Percentiles rank a stretch among this genome's conserved stretches.
Evolutionary conservation across 2,329 filamentous ascomycete species (phyloP).

Genomic region (Exophiala oligosperma): DNA sequence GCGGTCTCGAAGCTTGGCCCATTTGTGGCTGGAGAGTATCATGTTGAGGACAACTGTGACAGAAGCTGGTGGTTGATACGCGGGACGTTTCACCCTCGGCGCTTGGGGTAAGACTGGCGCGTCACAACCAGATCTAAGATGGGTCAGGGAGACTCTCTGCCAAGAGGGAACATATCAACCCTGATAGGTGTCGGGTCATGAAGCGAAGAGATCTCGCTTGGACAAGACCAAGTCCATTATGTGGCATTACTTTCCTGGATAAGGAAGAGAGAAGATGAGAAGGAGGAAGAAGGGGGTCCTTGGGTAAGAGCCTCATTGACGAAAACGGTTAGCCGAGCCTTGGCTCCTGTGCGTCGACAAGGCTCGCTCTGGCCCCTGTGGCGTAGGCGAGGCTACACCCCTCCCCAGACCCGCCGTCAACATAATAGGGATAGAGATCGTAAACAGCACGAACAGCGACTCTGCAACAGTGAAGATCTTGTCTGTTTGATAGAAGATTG

Average conservation of each 20-base stretch:
- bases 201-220: slow-evolving; percentile 5
- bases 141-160: neutral
- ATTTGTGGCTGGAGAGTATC: slow-evolving; percentile 23
- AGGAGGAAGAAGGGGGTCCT: neutral
- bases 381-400: neutral
- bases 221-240: neutral
- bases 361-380: neutral
- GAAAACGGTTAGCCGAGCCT: neutral
- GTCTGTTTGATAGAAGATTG: neutral
- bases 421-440: neutral
- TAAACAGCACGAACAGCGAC: too few relatives aligned
- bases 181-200: neutral
- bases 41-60: slow-evolving; percentile 22
- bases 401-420: neutral
- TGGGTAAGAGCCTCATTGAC: neutral
- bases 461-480: neutral
- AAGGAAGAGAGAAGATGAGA: neutral
- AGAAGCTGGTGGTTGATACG: slow-evolving; percentile 23
- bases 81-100: slow-evolving; percentile 19
- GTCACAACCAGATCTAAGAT: neutral
- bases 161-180: neutral
- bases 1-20: slow-evolving; percentile 17
- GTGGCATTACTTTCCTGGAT: neutral
- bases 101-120: slow-evolving; percentile 2
- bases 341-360: neutral